A percentile compares a stretch with the other conserved stretches of the same genome.
Evolutionary conservation across 2,329 filamentous ascomycete species (phyloP).

Genomic region (Verticillium alfalfae): DNA sequence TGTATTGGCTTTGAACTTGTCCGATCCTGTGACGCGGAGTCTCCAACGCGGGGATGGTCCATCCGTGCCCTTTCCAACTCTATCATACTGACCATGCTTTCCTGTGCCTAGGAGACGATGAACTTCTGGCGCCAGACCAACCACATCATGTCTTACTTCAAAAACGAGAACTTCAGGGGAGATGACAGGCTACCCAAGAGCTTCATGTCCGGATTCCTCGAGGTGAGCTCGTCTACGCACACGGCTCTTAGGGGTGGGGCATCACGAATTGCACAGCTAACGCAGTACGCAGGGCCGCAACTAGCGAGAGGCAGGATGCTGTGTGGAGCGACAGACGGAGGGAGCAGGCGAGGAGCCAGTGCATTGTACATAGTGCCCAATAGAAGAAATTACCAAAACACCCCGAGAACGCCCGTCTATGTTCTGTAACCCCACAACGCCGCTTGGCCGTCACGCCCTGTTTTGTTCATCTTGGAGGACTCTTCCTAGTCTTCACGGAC

Average conservation of each 20-base stretch:
- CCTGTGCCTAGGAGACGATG: constrained; percentile 71
- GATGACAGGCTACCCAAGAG: constrained; percentile 72
- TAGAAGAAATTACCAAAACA: constrained; percentile 10
- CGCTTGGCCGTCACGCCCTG: background rate
- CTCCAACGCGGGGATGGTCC: too few species aligned
- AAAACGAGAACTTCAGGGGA: constrained; percentile 73
- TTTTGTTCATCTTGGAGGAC: too few species aligned
- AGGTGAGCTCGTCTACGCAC: constrained; percentile 57
- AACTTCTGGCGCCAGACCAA: constrained; percentile 99
- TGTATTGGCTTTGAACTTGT: too few species aligned
- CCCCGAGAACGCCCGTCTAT: constrained; percentile 21
- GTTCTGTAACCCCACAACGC: background rate
- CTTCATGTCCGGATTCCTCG: constrained; percentile 92
- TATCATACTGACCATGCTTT: background rate
- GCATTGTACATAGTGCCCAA: constrained; percentile 2
- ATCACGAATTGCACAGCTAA: background rate
- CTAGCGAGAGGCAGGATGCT: constrained; percentile 3
- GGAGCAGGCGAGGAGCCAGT: background rate
- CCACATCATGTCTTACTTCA: constrained; percentile 96
- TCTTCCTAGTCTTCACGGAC: too few species aligned
- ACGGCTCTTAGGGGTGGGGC: background rate
- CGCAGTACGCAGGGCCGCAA: constrained; percentile 12
- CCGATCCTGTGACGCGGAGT: too few species aligned
- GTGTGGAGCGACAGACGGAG: background rate
- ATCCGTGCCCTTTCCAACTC: too few species aligned